Percentiles rank a stretch among this genome's conserved stretches.
Evolutionary conservation across 257 asterid genomes (phyloP).

Genomic region (Solanum stenotomum): DNA sequence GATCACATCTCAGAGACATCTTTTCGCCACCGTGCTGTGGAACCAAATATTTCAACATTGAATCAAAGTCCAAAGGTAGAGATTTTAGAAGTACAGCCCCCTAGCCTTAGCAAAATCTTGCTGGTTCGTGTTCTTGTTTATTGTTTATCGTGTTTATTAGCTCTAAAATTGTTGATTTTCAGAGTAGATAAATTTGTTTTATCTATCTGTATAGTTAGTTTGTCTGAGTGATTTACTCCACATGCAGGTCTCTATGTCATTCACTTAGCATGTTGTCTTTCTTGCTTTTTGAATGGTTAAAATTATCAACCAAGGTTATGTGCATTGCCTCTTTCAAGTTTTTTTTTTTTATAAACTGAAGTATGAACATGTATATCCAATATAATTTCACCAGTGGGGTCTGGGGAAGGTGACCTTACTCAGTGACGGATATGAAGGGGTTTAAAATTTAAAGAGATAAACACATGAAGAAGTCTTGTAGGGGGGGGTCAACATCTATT

Average conservation of each 20-base stretch:
- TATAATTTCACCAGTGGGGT: no score
- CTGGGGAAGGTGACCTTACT: no score
- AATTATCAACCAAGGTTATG: not conserved
- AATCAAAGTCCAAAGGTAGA: not conserved
- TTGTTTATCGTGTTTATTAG: not conserved
- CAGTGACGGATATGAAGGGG: no score
- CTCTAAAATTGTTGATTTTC: no score
- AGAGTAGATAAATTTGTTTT: no score
- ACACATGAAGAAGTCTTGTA: no score
- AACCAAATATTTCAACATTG: slow-evolving; percentile 11
- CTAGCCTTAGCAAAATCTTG: not conserved
- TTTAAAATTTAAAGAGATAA: no score
- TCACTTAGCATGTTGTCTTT: not conserved
- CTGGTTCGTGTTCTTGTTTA: not conserved
- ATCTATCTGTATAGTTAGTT: no score
- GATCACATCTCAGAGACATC: not conserved
- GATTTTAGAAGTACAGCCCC: slow-evolving; percentile 9
- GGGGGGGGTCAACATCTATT: no score
- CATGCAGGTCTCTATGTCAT: not conserved
- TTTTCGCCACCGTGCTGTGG: not conserved
- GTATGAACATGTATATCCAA: no score
- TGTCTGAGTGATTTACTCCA: not conserved
- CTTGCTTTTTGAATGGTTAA: not conserved
- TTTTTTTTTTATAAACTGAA: no score
- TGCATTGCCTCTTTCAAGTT: no score